phyloP scores from a whole-genome alignment of 2,329 filamentous ascomycete species.

The Achaetomium macrosporum region DNA sequence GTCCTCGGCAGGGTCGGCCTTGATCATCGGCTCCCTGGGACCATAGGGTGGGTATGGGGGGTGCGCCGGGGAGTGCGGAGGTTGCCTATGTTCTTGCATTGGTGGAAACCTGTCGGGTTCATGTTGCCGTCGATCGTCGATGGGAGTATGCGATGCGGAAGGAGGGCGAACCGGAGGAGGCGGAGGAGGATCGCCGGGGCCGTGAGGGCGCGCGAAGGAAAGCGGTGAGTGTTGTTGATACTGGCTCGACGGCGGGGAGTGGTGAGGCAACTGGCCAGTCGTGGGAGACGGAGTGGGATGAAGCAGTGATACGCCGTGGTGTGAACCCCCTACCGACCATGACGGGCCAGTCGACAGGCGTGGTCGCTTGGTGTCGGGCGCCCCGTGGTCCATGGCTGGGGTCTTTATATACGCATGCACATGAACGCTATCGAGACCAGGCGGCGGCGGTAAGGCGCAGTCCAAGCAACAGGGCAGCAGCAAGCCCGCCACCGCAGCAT shows the following conservation, averaged over 20 bases:
- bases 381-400: conserved; percentile 54
- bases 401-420: conserved; percentile 38
- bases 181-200: conserved; percentile 20
- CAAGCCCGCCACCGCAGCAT: conserved; percentile 20
- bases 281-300: conserved; percentile 37
- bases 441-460: conserved; percentile 16
- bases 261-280: conserved; percentile 31
- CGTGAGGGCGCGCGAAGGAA: conserved; percentile 35
- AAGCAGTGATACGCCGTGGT: conserved; percentile 43
- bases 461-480: conserved; percentile 19
- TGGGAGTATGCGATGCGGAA: conserved; percentile 22
- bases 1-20: conserved; percentile 47
- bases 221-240: conserved; percentile 33
- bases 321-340: conserved; percentile 43
- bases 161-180: conserved; percentile 23
- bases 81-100: conserved; percentile 48
- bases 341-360: conserved; percentile 45
- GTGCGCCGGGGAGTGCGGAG: conserved; percentile 30
- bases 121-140: conserved; percentile 53
- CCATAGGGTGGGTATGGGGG: conserved; percentile 35
- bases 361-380: conserved; percentile 54
- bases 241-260: conserved; percentile 34
- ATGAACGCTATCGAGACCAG: conserved; percentile 24
- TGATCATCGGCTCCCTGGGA: conserved; percentile 48
- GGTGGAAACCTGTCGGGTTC: conserved; percentile 50